Conservation (phyloP, 228 moss, liverwort and hornwort species). For the Sphagnum magellanicum region DNA sequence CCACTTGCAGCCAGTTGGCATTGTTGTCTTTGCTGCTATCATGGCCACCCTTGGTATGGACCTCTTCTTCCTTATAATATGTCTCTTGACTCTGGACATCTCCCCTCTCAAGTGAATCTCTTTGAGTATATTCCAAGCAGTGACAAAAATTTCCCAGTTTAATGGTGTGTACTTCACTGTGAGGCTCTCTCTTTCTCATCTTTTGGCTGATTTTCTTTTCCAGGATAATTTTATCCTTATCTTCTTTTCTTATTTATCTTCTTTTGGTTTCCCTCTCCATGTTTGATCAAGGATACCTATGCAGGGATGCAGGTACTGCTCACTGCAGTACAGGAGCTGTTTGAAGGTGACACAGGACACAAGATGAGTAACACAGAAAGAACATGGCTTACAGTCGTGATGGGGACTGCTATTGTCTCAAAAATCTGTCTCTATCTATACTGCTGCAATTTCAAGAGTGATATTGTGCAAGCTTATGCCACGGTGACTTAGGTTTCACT, state of each 20-base stretch:
- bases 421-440: slow-evolving; percentile 63
- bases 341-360: slow-evolving; percentile 19
- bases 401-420: slow-evolving; percentile 39
- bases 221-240: background rate
- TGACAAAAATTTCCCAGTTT: too few species aligned
- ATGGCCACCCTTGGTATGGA: slow-evolving; percentile 65
- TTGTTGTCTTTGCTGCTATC: slow-evolving; percentile 69
- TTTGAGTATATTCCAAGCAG: too few species aligned
- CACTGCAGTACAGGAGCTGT: slow-evolving; percentile 47
- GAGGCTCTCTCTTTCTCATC: background rate
- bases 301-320: slow-evolving; percentile 58
- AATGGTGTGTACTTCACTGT: background rate
- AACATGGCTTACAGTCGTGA: slow-evolving; percentile 44
- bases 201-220: background rate
- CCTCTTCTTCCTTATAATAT: background rate
- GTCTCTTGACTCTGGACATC: too few species aligned
- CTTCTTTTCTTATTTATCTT: background rate
- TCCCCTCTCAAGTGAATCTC: too few species aligned
- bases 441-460: slow-evolving; percentile 47
- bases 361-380: slow-evolving; percentile 18
- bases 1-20: slow-evolving; percentile 69
- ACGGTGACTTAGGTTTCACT: slow-evolving; percentile 18
- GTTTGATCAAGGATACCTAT: too few species aligned
- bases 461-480: slow-evolving; percentile 58
- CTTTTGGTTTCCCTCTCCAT: too few species aligned